Conservation (phyloP, 2,329 filamentous ascomycete species). For the Diaporthe citrichinensis region DNA sequence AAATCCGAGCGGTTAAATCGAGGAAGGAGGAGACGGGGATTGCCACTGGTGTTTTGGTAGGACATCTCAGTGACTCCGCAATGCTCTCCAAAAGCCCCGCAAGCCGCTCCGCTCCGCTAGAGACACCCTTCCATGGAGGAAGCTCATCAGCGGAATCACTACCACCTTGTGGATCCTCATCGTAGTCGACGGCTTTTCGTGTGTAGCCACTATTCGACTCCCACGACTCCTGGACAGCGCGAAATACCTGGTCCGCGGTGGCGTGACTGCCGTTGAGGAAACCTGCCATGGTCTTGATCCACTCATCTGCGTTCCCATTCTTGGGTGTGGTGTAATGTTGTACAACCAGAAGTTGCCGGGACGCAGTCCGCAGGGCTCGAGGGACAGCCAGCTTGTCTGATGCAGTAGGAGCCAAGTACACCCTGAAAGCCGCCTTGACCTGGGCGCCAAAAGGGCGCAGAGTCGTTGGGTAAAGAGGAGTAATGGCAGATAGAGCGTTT, state of each 20-base stretch:
- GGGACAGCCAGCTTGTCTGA: slow-evolving; percentile 65
- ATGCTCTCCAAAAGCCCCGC: slow-evolving; percentile 76
- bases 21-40: slow-evolving; percentile 77
- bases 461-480: slow-evolving; percentile 86
- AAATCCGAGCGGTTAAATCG: slow-evolving; percentile 79
- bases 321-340: slow-evolving; percentile 87
- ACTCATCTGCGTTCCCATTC: slow-evolving; percentile 82
- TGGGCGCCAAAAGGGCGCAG: slow-evolving; percentile 83
- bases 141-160: slow-evolving; percentile 64
- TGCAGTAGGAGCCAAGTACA: slow-evolving; percentile 75
- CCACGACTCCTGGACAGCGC: slow-evolving; percentile 86
- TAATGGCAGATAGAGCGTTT: slow-evolving; percentile 77
- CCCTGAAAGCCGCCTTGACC: slow-evolving; percentile 72
- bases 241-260: slow-evolving; percentile 82
- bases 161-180: slow-evolving; percentile 64
- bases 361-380: slow-evolving; percentile 66
- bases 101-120: slow-evolving; percentile 79
- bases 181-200: slow-evolving; percentile 58
- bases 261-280: slow-evolving; percentile 76
- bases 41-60: slow-evolving; percentile 75
- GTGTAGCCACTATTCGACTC: slow-evolving; percentile 72
- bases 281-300: slow-evolving; percentile 75
- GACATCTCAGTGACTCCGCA: slow-evolving; percentile 71
- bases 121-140: slow-evolving; percentile 81
- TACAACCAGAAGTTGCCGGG: slow-evolving; percentile 77